Percentiles rank a stretch among this genome's conserved stretches.
Evolutionary conservation across 2,329 filamentous ascomycete genomes (phyloP).

Genomic region (Ceratocystis alfenasii): DNA sequence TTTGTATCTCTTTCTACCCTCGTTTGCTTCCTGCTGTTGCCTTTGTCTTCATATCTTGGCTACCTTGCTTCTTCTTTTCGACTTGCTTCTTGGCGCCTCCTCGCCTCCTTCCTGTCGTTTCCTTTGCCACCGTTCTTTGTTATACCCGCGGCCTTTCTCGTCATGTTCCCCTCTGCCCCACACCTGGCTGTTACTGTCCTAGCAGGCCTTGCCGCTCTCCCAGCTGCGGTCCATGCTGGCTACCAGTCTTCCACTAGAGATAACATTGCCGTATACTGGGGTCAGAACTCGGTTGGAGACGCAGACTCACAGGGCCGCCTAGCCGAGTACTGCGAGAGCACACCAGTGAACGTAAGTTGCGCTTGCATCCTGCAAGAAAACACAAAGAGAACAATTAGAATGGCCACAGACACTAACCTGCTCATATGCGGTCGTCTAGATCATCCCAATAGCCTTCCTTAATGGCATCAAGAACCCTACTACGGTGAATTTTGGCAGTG

Average conservation of each 20-base stretch:
- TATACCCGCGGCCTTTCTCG: not conserved
- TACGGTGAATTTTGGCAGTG: constrained; percentile 52
- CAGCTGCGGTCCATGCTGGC: constrained; percentile 30
- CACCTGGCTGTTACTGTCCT: not conserved
- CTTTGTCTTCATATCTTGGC: not conserved
- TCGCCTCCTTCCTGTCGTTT: not conserved
- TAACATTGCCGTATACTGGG: constrained; percentile 59
- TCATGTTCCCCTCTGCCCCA: not conserved
- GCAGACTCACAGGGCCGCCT: constrained; percentile 42
- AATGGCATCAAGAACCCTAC: constrained; percentile 43
- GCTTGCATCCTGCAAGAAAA: not conserved
- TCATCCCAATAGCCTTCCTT: constrained; percentile 52
- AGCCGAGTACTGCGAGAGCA: constrained; percentile 45
- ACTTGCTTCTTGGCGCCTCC: not conserved
- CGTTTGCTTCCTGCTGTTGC: not conserved
- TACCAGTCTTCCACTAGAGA: constrained; percentile 34
- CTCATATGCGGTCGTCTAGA: constrained; percentile 16
- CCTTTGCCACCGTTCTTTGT: not conserved
- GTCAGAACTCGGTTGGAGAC: constrained; percentile 33
- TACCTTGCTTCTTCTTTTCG: not conserved
- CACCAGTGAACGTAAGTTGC: constrained; percentile 35
- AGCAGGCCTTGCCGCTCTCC: constrained; percentile 23
- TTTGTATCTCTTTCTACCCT: not conserved
- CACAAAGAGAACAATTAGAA: constrained; percentile 21
- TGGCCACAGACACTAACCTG: constrained; percentile 1